Percentiles rank a stretch among this genome's conserved stretches.
phyloP scores from a whole-genome alignment of 768 basidiomycete species.

The Amanita brunnescens region DNA sequence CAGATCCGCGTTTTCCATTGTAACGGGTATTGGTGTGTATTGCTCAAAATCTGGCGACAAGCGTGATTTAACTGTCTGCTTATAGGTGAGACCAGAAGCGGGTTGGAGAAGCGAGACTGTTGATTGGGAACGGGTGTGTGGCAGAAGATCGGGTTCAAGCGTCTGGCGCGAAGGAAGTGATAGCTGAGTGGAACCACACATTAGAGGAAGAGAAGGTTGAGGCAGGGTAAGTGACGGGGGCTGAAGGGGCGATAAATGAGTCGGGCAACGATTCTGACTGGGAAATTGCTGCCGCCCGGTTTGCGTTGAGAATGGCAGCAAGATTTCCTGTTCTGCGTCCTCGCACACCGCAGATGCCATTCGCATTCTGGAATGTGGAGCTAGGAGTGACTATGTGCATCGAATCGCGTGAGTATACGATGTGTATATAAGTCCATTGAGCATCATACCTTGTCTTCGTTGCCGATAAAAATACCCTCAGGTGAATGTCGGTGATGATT shows the following conservation, averaged over 20 bases:
- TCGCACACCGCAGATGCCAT: neutral
- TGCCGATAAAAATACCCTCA: neutral
- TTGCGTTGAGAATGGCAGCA: neutral
- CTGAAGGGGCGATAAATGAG: neutral
- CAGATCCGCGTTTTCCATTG: neutral
- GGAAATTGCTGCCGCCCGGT: neutral
- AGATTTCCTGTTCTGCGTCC: neutral
- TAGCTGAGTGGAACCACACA: neutral
- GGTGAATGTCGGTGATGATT: conserved; percentile 2
- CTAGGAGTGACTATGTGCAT: neutral
- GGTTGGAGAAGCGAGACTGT: neutral
- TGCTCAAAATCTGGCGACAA: too few relatives aligned
- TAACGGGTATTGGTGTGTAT: neutral
- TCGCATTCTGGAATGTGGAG: neutral
- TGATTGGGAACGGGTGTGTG: neutral
- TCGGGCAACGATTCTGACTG: neutral
- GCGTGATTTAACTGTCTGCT: neutral
- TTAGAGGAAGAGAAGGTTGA: conserved; percentile 5
- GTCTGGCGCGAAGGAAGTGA: neutral
- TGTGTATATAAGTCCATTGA: neutral
- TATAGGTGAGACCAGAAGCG: neutral
- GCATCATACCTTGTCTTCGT: neutral
- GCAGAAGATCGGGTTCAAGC: neutral
- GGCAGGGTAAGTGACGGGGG: neutral
- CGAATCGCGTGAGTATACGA: neutral